A percentile compares a stretch with the other conserved stretches of the same genome.
Evolutionary conservation across 768 basidiomycete species (phyloP).

Genomic region (Amylocystis lapponica): DNA sequence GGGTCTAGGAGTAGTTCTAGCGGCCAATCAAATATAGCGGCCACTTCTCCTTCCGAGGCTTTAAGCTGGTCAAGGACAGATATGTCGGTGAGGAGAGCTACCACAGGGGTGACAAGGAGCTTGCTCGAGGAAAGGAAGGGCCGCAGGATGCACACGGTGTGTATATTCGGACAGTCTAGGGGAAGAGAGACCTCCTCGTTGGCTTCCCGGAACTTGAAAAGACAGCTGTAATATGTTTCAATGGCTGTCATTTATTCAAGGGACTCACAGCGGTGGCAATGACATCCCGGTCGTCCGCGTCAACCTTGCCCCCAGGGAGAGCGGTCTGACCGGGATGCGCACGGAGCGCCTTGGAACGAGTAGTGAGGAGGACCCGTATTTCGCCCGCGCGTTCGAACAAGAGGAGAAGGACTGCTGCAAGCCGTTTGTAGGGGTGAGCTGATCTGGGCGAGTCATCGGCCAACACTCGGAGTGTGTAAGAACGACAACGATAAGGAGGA

Average conservation of each 20-base stretch:
- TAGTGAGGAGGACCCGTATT: slow-evolving; percentile 78
- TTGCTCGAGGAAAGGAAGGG: slow-evolving; percentile 65
- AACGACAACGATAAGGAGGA: slow-evolving; percentile 15
- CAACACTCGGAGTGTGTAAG: slow-evolving; percentile 25
- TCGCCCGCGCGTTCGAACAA: slow-evolving; percentile 66
- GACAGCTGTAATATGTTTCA: not conserved
- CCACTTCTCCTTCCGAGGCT: slow-evolving; percentile 65
- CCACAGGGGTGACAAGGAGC: slow-evolving; percentile 73
- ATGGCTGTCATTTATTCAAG: not conserved
- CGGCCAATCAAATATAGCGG: slow-evolving; percentile 75
- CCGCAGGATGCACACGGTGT: slow-evolving; percentile 54
- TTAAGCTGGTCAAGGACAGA: slow-evolving; percentile 45
- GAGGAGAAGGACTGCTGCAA: slow-evolving; percentile 75
- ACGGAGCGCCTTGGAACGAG: slow-evolving; percentile 69
- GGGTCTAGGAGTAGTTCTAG: slow-evolving; percentile 70
- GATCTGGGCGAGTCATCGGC: slow-evolving; percentile 21
- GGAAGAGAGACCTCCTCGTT: slow-evolving; percentile 79
- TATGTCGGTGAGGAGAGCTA: slow-evolving; percentile 59
- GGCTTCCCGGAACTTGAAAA: slow-evolving; percentile 71
- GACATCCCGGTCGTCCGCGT: slow-evolving; percentile 56
- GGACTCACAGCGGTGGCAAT: slow-evolving; percentile 69
- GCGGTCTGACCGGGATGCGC: slow-evolving; percentile 81
- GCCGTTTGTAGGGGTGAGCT: slow-evolving; percentile 33
- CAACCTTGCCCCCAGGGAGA: slow-evolving; percentile 76
- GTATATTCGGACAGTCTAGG: slow-evolving; percentile 45